A percentile compares a stretch with the other conserved stretches of the same genome.
Conservation (phyloP, 306 rosid species). For the Ochetophila trinervis region DNA sequence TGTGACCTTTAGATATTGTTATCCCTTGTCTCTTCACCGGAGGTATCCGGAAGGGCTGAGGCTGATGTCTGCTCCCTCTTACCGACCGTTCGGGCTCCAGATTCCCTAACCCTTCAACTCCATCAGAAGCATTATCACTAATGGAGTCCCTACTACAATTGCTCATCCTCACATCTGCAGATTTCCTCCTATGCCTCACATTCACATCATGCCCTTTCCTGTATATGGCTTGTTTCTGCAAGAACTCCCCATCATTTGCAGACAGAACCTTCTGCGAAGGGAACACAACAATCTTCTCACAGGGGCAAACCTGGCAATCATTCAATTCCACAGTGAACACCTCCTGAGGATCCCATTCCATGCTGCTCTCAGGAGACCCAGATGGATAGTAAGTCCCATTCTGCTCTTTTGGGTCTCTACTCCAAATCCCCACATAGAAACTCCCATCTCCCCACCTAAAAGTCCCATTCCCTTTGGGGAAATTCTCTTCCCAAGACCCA, state of each 20-base stretch:
- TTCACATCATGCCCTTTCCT: slow-evolving; percentile 35
- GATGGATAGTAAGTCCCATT: slow-evolving; percentile 63
- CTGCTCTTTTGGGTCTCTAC: slow-evolving; percentile 51
- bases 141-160: slow-evolving; percentile 41
- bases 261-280: slow-evolving; percentile 70
- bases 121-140: slow-evolving; percentile 25
- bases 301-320: slow-evolving; percentile 42
- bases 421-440: slow-evolving; percentile 76
- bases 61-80: slow-evolving; percentile 13
- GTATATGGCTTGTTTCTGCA: slow-evolving; percentile 20
- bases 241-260: slow-evolving; percentile 30
- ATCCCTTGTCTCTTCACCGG: slow-evolving; percentile 64
- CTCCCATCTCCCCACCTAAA: slow-evolving; percentile 66
- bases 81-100: slow-evolving; percentile 28
- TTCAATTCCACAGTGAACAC: slow-evolving; percentile 38
- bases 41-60: slow-evolving; percentile 25
- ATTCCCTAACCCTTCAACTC: slow-evolving; percentile 34
- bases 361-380: slow-evolving; percentile 22
- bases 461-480: slow-evolving; percentile 82
- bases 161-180: slow-evolving; percentile 50
- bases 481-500: slow-evolving; percentile 80
- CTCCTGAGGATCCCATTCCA: slow-evolving; percentile 70
- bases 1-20: slow-evolving; percentile 86
- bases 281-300: slow-evolving; percentile 54
- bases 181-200: slow-evolving; percentile 32